Evolutionary conservation across 73 alveolate species (phyloP), one percentile per base, ranked within the genome.

Genomic region (Symbiodinium natans): DNA sequence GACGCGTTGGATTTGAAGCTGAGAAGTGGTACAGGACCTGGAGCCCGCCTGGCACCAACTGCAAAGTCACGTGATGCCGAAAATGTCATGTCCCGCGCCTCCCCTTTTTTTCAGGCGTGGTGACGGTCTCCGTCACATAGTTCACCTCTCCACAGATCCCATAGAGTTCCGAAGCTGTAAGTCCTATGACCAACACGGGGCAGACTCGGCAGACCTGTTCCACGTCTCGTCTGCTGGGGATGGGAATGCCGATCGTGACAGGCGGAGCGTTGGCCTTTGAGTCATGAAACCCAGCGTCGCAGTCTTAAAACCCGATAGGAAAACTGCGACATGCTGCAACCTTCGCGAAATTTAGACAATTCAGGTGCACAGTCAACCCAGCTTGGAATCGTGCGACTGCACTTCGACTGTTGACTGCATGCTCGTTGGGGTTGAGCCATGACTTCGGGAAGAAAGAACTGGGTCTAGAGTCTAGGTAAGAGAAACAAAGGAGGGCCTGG

Each of bases 1-100:
- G 97, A 90, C 54, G 88, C 46, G 56, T 90, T 90, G 89, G 97
- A 90, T 56, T 90, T 90, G 54, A 90, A 90, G 39, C 97, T 90
- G 87, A 90, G 87, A 71, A 90, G 88, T 15, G 97, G 97, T 21
- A 90, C 97, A 21, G 97, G 97, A n/a, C 54, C 97, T 7, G 56
- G n/a, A 1, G 52, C 27, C 38, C 97, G 97, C 97, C 97, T 90
- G 15, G 84, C 83, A 6, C 36, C 34, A 21, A 59, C 8, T 33
- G 19, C 29, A 23, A 13, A 74, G 84, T 23, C 42, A 74, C 1
- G 82, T 36, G 27, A 68, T 68, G 19, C 41, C 19, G 13, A 29
- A 29, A n/a, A 68, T 29, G 40, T 0, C 43, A 9, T 34, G 43
- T 15, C 43, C 29, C 84, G 7, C 23, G 21, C 97, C 97, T 90